Evolutionary conservation across 768 basidiomycete species (phyloP), one percentile per base, ranked within the genome.

Genomic region (Termitomyces sp.): DNA sequence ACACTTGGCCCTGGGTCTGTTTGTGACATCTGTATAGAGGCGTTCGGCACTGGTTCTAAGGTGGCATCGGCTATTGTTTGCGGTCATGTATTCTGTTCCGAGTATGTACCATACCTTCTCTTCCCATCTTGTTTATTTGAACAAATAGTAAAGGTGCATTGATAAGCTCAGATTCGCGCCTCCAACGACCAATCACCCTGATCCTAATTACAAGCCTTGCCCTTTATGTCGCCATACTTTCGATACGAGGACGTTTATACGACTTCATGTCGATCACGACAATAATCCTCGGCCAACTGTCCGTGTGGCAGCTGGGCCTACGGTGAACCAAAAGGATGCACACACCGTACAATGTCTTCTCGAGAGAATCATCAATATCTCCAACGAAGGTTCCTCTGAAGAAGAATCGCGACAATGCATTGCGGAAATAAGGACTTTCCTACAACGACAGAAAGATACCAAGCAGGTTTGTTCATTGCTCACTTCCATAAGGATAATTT

Each of bases 21-120:
- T 49, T 91, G 88, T 78, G 88, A 90, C 72, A 80, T 90, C 65
- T 91, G 89, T 72, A 77, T 86, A 63, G 88, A 90, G 63, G 69
- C 72, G 32, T 90, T 86, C 67, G 76, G 75, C 50, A 68, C 68
- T 53, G 80, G 80, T 50, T 62, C 62, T 46, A 84, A 81, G 66
- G 75, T 79, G 8, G 87, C 88, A 51, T 82, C 85, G 65, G 79
- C 82, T 49, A 86, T 90, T 63, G 59, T 76, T 48, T 91, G 89
- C 59, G 89, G 89, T 18, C 88, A 90, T 67, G 80, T 84, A 56
- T 88, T 88, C 71, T 90, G 86, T 64, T 70, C 72, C 60, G 69
- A 67, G 74, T 76, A 55, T 55, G 78, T 74, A 27, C 13, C n/a
- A 7, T 39, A n/a, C 43, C 46, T 7, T 48, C n/a, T n/a, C 39